Evolutionary conservation across 2,329 filamentous ascomycete species (phyloP).

Genomic region (Volutella citrinella): DNA sequence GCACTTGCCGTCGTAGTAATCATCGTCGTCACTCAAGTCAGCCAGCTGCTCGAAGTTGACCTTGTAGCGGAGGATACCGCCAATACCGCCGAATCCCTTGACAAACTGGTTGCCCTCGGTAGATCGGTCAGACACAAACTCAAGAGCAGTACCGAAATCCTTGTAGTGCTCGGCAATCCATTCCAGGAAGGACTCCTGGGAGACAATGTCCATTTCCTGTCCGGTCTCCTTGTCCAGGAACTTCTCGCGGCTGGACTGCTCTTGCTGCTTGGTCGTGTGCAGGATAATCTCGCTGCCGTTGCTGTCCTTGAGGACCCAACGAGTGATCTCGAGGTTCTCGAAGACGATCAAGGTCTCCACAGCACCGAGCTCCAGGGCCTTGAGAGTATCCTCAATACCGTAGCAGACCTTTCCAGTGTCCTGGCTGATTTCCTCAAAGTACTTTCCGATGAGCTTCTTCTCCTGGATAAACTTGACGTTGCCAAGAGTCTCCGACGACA

Average conservation of each 20-base stretch:
- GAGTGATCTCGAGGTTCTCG: slow-evolving; percentile 93
- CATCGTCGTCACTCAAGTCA: slow-evolving; percentile 90
- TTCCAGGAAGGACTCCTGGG: slow-evolving; percentile 92
- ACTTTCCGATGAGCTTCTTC: slow-evolving; percentile 98
- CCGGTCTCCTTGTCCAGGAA: slow-evolving; percentile 97
- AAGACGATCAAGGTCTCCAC: slow-evolving; percentile 94
- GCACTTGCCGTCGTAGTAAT: slow-evolving; percentile 72
- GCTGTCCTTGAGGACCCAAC: slow-evolving; percentile 83
- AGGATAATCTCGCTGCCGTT: slow-evolving; percentile 70
- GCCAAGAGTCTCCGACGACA: slow-evolving; percentile 90
- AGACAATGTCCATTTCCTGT: slow-evolving; percentile 92
- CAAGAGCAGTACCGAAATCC: slow-evolving; percentile 90
- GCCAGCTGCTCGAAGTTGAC: slow-evolving; percentile 99
- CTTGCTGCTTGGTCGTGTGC: slow-evolving; percentile 79
- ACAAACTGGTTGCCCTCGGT: slow-evolving; percentile 99
- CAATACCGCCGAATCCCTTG: slow-evolving; percentile 98
- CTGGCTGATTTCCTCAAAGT: slow-evolving; percentile 98
- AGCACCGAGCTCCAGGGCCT: slow-evolving; percentile 92
- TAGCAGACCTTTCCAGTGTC: slow-evolving; percentile 97
- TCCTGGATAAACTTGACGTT: slow-evolving; percentile 99
- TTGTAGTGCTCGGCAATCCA: slow-evolving; percentile 99
- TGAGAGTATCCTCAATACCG: slow-evolving; percentile 95
- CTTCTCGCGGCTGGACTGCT: slow-evolving; percentile 68
- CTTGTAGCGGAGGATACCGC: slow-evolving; percentile 96
- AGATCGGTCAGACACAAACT: slow-evolving; percentile 96